phyloP scores from a whole-genome alignment of 495 filamentous ascomycete genomes.

The Penicillium cosmopolitanum region DNA sequence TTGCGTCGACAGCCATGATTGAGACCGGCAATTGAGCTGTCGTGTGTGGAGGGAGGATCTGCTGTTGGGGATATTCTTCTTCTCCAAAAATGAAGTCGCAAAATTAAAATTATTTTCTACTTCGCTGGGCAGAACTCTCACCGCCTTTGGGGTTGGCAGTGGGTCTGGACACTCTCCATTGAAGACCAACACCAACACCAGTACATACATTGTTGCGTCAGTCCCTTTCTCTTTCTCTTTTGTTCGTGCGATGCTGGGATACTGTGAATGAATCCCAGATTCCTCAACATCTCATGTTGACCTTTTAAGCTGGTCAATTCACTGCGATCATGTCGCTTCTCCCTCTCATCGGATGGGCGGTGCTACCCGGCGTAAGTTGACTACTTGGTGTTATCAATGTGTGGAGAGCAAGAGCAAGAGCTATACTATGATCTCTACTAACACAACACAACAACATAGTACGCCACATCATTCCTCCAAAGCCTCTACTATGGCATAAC shows the following conservation, averaged over 20 bases:
- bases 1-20: constrained; percentile 48
- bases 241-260: constrained; percentile 5
- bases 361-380: constrained; percentile 72
- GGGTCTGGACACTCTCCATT: neutral
- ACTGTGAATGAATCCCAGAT: constrained; percentile 1
- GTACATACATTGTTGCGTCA: neutral
- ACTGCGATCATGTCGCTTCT: constrained; percentile 53
- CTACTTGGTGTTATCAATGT: neutral
- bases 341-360: constrained; percentile 78
- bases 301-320: neutral
- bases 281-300: constrained; percentile 1
- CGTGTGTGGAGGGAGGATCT: neutral
- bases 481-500: constrained; percentile 84
- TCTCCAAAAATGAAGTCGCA: constrained; percentile 11
- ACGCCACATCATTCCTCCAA: constrained; percentile 79
- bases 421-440: too few species aligned
- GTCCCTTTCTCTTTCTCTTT: neutral
- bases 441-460: constrained; percentile 45
- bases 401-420: too few species aligned
- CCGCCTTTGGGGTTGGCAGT: neutral
- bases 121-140: neutral
- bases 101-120: constrained; percentile 39
- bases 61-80: neutral
- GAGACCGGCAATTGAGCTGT: constrained; percentile 21
- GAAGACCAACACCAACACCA: too few species aligned